Base-by-base conservation (phyloP, 73 alveolate species). In the Loxodes magnus region DNA sequence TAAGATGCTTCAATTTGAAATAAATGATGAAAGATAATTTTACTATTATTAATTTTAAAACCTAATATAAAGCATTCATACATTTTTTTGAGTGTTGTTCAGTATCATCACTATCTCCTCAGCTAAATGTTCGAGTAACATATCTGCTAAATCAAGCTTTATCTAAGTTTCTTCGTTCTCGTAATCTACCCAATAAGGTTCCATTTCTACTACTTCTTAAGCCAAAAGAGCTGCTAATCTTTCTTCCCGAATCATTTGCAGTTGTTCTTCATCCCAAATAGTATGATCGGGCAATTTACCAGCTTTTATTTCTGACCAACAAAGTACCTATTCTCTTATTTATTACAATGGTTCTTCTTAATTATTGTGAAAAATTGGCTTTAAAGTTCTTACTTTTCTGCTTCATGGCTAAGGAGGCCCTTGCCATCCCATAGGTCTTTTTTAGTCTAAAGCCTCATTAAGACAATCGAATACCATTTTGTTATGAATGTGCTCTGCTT, bases 371-470 rank as follows among this genome's bases (percentile, higher is more conserved):
- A 39, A 51, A 48, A 48, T 60, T 48, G 44, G 34, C 38, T 36
- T 46, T 22, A 58, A 36, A 14, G 26, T 28, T 27, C 43, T 31
- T 5, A 53, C 61, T 2, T 37, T 20, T 38, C 21, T 68, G 48
- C 73, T 41, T 93, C 96, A 84, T 10, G 96, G 93, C 38, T 79
- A 35, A 0, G 96, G 96, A 12, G 71, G 79, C 4, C 96, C 93
- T 58, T 71, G 54, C 30, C 79, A 64, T 2, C 93, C 93, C 57
- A 72, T 79, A 38, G 92, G 92, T 43, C 96, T 57, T 29, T 29
- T 58, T 5, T 86, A 73, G 48, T 84, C 93, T 7, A 84, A 50
- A 3, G 93, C 92, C 54, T 84, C 96, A 52, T 84, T 84, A 0
- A 79, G 54, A 3, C 88, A 92, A 50, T 84, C 96, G 44, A 72